Evolutionary conservation across 2,329 filamentous ascomycete species (phyloP).

Genomic region (Calonectria fujianensis): DNA sequence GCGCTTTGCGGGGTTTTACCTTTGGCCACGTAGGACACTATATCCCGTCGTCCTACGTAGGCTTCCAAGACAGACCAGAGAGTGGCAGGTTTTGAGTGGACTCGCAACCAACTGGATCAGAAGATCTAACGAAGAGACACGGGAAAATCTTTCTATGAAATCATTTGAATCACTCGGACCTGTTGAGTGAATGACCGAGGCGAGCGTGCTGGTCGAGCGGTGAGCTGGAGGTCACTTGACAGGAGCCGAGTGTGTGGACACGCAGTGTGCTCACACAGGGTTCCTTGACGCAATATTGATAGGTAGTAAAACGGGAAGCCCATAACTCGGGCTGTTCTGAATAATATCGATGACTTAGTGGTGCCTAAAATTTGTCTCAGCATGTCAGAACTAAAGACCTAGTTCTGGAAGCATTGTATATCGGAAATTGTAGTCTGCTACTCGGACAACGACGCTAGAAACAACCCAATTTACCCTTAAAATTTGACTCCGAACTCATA

Average conservation of each 20-base stretch:
- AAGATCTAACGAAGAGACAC: background rate
- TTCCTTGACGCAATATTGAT: background rate
- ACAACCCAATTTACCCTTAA: background rate
- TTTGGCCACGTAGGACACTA: background rate
- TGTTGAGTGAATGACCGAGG: background rate
- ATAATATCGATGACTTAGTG: background rate
- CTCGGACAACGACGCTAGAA: background rate
- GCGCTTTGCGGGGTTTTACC: background rate
- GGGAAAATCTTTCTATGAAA: background rate
- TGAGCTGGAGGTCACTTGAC: background rate
- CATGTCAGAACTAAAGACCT: background rate
- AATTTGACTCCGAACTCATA: background rate
- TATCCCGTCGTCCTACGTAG: background rate
- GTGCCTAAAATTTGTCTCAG: background rate
- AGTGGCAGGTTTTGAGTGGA: background rate
- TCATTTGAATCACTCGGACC: background rate
- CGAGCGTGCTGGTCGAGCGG: background rate
- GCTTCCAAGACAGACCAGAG: background rate
- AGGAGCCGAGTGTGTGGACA: background rate
- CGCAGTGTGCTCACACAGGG: background rate
- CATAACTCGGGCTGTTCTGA: background rate
- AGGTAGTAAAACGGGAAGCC: background rate
- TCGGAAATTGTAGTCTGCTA: background rate
- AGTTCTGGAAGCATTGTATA: background rate
- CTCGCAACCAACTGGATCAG: background rate